A percentile compares a stretch with the other conserved stretches of the same genome.
These are phyloP conservation scores for Globisporangium spiculum DNA, from an alignment of 352 stramenopile species.

Conservation along the genomic window DNA sequence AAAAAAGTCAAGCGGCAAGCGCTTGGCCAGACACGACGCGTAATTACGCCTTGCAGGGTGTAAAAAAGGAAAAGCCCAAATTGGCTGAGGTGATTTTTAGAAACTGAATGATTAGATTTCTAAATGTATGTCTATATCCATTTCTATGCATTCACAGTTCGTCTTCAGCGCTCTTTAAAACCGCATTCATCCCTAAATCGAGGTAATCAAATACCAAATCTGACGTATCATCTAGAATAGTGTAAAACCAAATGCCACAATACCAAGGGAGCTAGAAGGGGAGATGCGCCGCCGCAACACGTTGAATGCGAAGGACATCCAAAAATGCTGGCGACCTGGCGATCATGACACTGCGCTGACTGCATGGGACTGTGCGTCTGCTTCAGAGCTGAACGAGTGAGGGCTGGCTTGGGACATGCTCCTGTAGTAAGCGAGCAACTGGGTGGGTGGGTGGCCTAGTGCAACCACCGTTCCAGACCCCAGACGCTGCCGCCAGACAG, in stretches of 20 bases:
- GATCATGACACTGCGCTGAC: neutral
- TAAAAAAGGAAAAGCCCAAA: neutral
- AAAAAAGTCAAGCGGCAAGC: conserved; percentile 5
- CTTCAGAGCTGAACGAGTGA: neutral
- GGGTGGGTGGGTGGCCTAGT: neutral
- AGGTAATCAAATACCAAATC: neutral
- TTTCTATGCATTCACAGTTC: conserved; percentile 8
- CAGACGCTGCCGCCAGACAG: neutral
- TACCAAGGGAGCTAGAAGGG: neutral
- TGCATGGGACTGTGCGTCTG: conserved; percentile 6
- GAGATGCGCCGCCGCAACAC: neutral
- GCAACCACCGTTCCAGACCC: neutral
- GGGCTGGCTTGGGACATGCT: neutral
- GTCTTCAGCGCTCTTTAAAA: neutral
- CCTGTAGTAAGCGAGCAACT: conserved; percentile 2
- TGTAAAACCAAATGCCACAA: neutral
- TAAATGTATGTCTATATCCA: conserved; percentile 2
- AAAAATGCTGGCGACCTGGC: conserved; percentile 9
- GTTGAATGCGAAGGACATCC: conserved; percentile 4
- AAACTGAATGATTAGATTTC: neutral
- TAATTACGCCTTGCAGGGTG: conserved; percentile 1
- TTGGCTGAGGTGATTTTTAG: neutral
- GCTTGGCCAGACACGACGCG: neutral
- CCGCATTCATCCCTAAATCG: neutral
- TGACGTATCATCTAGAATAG: neutral